Evolutionary conservation across 2,329 filamentous ascomycete species (phyloP).

Genomic region (Xylariaceae sp.): DNA sequence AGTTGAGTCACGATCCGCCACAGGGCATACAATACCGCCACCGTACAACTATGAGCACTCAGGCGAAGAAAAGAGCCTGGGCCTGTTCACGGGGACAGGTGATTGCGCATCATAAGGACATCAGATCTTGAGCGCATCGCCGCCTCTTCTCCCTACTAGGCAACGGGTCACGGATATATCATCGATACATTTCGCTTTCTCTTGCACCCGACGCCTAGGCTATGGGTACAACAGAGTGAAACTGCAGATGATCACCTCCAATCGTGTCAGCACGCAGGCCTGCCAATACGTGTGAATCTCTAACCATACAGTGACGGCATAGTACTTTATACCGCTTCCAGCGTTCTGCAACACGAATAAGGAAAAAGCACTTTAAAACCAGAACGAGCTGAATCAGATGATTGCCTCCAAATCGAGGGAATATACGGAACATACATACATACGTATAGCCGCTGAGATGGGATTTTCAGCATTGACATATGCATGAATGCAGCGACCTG

Average conservation of each 20-base stretch:
- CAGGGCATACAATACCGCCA: not conserved
- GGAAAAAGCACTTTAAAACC: too few species aligned
- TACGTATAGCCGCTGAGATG: too few species aligned
- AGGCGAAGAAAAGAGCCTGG: not conserved
- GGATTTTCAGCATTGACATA: too few species aligned
- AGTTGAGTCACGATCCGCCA: not conserved
- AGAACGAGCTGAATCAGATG: too few species aligned
- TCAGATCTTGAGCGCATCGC: not conserved
- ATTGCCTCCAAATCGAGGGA: too few species aligned
- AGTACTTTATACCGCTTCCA: too few species aligned
- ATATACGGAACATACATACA: too few species aligned
- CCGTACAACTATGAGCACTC: not conserved
- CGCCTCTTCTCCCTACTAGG: not conserved
- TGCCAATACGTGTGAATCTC: not conserved
- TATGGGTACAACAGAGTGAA: constrained; percentile 2
- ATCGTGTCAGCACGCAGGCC: not conserved
- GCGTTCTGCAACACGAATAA: too few species aligned
- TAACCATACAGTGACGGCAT: too few species aligned
- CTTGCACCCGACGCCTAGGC: not conserved
- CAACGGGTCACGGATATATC: constrained; percentile 4
- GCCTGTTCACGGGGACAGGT: constrained; percentile 6
- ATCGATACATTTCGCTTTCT: not conserved
- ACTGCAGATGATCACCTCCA: not conserved
- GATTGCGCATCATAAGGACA: not conserved
- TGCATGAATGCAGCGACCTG: too few species aligned